Evolutionary conservation across 2,329 filamentous ascomycete genomes (phyloP), one percentile per base, ranked within the genome.

Genomic region (Stenocarpella maydis): DNA sequence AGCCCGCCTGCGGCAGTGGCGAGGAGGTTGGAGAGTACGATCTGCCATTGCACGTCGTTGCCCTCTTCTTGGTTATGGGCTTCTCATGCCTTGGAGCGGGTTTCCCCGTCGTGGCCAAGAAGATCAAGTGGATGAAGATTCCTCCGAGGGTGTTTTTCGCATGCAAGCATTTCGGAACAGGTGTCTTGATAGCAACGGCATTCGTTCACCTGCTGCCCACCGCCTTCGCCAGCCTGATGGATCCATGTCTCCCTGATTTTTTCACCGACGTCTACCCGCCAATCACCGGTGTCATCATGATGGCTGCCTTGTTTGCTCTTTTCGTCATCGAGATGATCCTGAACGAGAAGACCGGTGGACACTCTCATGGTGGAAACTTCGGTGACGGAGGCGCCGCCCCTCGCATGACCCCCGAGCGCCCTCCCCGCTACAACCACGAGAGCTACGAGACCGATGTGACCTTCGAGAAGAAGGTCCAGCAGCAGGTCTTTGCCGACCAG

Each of bases 141-240:
- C 86, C 87, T 0, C 80, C 84, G 1, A 84, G 82, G 72, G 75
- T 87, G 39, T 89, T 90, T 77, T 90, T 90, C 75, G 85, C 87
- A 67, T 89, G 86, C 78, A 90, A 90, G 73, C 87, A 90, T 74
- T 91, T 91, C 72, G 89, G 91, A 76, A 93, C 91, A 0, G 91
- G 91, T 71, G 91, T 93, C 21, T 82, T 93, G 45, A 87, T 93
- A 69, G 90, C 91, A 31, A 93, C 91, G 2, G 91, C 91, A 3
- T 93, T 93, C 73, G 90, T 92, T 24, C 91, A 93, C 83, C 82
- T 90, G 73, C 83, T 90, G 8, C 88, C 88, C 0, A 89, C 87
- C 4, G 88, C 88, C 19, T 90, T 90, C 74, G 80, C 78, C 60
- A 86, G 80, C 71, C 79, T 87, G 37, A 81, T 78, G 41, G 79